A percentile compares a stretch with the other conserved stretches of the same genome.
These are phyloP conservation scores for Candida sithepensis DNA, from an alignment of 805 yeast species.

Conservation along the genomic window DNA sequence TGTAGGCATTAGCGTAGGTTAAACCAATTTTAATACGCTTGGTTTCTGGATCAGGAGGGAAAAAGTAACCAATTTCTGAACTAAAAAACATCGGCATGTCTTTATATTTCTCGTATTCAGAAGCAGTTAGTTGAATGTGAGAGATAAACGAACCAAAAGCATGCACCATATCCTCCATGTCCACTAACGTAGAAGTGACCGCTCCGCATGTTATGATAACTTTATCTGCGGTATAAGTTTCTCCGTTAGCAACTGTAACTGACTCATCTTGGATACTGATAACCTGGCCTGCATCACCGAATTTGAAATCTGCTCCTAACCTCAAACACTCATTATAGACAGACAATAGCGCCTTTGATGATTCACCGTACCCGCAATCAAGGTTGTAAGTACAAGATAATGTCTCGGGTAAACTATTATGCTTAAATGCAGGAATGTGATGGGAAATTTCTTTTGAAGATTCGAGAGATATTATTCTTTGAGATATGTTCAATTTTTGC, in stretches of 20 bases:
- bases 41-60: constrained; percentile 42
- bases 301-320: constrained; percentile 20
- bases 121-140: constrained; percentile 34
- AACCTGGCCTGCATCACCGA: constrained; percentile 16
- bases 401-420: constrained; percentile 13
- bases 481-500: constrained; percentile 22
- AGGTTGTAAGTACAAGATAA: constrained; percentile 19
- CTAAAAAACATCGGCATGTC: constrained; percentile 41
- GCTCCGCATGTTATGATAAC: constrained; percentile 38
- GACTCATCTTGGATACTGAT: constrained; percentile 4
- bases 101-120: constrained; percentile 34
- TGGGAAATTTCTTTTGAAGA: constrained; percentile 15
- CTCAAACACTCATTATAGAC: constrained; percentile 15
- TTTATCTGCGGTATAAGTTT: constrained; percentile 25
- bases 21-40: constrained; percentile 36
- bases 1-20: constrained; percentile 27
- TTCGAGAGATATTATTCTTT: constrained; percentile 17
- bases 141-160: constrained; percentile 36
- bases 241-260: constrained; percentile 23
- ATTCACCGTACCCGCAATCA: constrained; percentile 29
- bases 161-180: constrained; percentile 28
- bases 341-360: constrained; percentile 24
- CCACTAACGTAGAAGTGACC: constrained; percentile 31
- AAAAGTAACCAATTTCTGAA: constrained; percentile 41
- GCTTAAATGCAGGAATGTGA: constrained; percentile 18